Evolutionary conservation across 2,329 filamentous ascomycete species (phyloP).

Genomic region (Cladosporium velox): DNA sequence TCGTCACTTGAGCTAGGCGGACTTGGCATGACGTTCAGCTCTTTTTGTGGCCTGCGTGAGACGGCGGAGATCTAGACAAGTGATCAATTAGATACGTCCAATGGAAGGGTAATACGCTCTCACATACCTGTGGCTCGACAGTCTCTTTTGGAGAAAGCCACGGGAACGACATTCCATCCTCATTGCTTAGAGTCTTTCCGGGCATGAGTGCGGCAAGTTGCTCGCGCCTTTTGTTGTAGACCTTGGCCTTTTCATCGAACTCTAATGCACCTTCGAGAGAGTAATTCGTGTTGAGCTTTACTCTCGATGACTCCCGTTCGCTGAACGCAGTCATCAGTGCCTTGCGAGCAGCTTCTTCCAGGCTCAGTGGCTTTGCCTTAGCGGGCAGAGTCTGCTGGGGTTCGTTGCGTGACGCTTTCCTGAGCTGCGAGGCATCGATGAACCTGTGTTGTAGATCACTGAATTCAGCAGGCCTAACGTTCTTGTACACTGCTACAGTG

Average conservation of each 20-base stretch:
- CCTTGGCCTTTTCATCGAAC: conserved; percentile 19
- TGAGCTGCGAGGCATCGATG: background rate
- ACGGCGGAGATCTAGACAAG: background rate
- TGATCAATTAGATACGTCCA: conserved; percentile 1
- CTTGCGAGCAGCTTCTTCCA: conserved; percentile 23
- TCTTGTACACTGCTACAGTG: background rate
- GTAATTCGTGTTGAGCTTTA: conserved; percentile 22
- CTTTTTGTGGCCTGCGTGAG: background rate
- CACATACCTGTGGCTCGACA: conserved; percentile 7
- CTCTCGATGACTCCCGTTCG: conserved; percentile 25
- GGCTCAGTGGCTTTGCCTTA: background rate
- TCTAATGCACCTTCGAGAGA: conserved; percentile 19
- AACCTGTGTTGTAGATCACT: background rate
- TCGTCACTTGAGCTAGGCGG: conserved; percentile 28
- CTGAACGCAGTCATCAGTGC: conserved; percentile 27
- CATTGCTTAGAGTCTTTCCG: conserved; percentile 26
- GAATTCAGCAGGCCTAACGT: background rate
- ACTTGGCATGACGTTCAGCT: background rate
- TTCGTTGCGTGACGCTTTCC: background rate
- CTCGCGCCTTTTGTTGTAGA: conserved; percentile 25
- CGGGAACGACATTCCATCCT: conserved; percentile 27
- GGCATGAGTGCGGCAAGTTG: conserved; percentile 25
- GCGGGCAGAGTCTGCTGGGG: background rate
- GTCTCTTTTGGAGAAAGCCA: conserved; percentile 20
- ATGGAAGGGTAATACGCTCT: background rate